Base-by-base conservation (phyloP, 495 filamentous ascomycete genomes). In the Daldinia grandis region DNA sequence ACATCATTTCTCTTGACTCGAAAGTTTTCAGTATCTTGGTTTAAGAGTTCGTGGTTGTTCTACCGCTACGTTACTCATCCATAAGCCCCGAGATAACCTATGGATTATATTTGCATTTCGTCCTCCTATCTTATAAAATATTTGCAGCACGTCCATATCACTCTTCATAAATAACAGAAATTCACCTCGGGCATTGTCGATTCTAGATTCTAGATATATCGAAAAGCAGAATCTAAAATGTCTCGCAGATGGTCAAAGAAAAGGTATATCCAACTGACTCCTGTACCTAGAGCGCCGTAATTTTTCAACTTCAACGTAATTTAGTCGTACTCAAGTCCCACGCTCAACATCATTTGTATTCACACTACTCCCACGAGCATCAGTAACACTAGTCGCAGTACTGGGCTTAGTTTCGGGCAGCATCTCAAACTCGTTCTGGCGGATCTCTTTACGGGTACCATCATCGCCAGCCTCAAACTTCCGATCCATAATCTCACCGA, bases 401-500 rank as follows among this genome's bases (percentile, higher is more conserved):
- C 62, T 66, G 2, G 68, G 68, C 31, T 71, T 71, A 1, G 62
- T 49, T 31, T 55, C 51, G 15, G 62, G 6, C 0, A 62, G 33
- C 57, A 65, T 62, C 61, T 71, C 62, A 27, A 62, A 62, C 40
- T 66, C 30, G 17, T 2, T 47, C 30, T 25, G 51, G 14, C 62
- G 15, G 38, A 4, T 27, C 15, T 38, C 19, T 5, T 57, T 24
- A 2, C 24, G 21, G 8, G 38, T 24, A 21, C n/a, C 8, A 35
- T 4, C 37, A 14, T 54, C 31, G 7, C 17, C 37, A 25, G n/a
- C 51, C 0, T 12, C 68, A 6, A 65, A 40, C 37, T 65, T 65
- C 12, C 68, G 51, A 27, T 63, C 54, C 47, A 68, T 68, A 31
- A 64, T 3, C 54, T 78, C 74, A 50, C 71, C 64, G 66, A 85